Base-by-base conservation (phyloP, 129 eudicot genomes). In the Flaveria trinervia region DNA sequence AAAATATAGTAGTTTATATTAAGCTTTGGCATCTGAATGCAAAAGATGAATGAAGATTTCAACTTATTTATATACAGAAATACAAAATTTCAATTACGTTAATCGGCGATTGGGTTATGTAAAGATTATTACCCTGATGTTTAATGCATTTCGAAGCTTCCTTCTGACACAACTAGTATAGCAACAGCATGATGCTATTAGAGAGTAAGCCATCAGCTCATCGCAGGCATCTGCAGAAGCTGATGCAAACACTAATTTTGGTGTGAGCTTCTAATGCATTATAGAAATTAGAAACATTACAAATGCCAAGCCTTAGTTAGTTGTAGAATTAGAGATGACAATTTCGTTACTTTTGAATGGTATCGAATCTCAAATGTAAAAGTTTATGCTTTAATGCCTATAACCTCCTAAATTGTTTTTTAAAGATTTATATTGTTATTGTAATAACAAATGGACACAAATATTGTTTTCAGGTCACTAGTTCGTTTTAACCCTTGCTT, bases 161-260 rank as follows among this genome's bases (percentile, higher is more conserved):
- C 78, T 83, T 65, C 98, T 86, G 65, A 90, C 72, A 76, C 96
- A 93, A 82, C 95, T 88, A 70, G 97, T 93, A 72, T 93, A 93
- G 78, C 98, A 93, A 83, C 98, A 93, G 80, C 98, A 93, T 23
- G 97, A 90, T 72, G 81, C 70, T 83, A 93, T 78, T 77, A 93
- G 61, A 59, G 98, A 93, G 85, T 88, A 93, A 66, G 96, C 96
- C 91, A 88, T 74, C 77, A 93, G 57, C 70, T 90, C 92, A 25
- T 88, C 87, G 59, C 97, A 93, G 44, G 83, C 87, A 73, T 90
- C 97, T 56, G 78, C 83, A 9, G 98, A 74, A 87, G 96, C 98
- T 93, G 91, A 80, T 78, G 79, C 16, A 83, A 59, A 82, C 73
- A 83, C 60, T 70, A 16, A 57, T 59, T 71, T 68, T 60, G n/a